These are phyloP conservation scores for Leccinum imitatum DNA, from an alignment of 768 basidiomycete species.

Conservation along the genomic window DNA sequence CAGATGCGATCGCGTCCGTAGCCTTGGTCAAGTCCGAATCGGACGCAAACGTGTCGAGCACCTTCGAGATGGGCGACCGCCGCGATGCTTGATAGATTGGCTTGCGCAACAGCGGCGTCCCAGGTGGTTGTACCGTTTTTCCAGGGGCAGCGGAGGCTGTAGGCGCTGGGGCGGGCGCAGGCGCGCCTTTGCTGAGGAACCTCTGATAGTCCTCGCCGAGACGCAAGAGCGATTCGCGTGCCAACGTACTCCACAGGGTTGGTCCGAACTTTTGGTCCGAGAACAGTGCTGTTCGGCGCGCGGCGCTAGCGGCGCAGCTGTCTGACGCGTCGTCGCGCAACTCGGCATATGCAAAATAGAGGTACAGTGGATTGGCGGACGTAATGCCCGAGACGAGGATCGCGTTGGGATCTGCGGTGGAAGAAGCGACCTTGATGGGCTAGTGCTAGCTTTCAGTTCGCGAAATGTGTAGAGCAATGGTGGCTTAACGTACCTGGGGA, in stretches of 20 bases:
- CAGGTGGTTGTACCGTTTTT: conserved; percentile 30
- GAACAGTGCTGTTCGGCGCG: conserved; percentile 57
- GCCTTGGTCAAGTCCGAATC: conserved; percentile 56
- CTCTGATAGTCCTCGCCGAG: conserved; percentile 71
- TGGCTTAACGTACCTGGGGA: conserved; percentile 45
- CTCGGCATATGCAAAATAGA: conserved; percentile 68
- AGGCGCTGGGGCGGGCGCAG: conserved; percentile 21
- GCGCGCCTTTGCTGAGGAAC: conserved; percentile 55
- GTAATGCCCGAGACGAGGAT: conserved; percentile 65
- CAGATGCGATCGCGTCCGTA: conserved; percentile 46
- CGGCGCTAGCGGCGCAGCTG: conserved; percentile 37
- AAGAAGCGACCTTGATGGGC: conserved; percentile 46
- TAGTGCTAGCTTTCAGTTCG: conserved; percentile 25
- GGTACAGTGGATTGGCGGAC: conserved; percentile 50
- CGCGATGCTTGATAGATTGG: conserved; percentile 40
- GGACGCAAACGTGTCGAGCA: conserved; percentile 58
- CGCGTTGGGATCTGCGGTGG: conserved; percentile 51
- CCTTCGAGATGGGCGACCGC: conserved; percentile 51
- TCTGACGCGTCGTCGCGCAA: conserved; percentile 52
- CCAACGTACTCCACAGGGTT: conserved; percentile 60
- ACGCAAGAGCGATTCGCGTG: conserved; percentile 55
- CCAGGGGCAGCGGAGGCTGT: conserved; percentile 27
- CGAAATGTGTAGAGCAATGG: neutral
- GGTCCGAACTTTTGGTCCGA: conserved; percentile 67
- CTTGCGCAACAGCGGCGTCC: conserved; percentile 39